A percentile compares a stretch with the other conserved stretches of the same genome.
Evolutionary conservation across 2,329 filamentous ascomycete species (phyloP).

Genomic region (Zalaria sp.): DNA sequence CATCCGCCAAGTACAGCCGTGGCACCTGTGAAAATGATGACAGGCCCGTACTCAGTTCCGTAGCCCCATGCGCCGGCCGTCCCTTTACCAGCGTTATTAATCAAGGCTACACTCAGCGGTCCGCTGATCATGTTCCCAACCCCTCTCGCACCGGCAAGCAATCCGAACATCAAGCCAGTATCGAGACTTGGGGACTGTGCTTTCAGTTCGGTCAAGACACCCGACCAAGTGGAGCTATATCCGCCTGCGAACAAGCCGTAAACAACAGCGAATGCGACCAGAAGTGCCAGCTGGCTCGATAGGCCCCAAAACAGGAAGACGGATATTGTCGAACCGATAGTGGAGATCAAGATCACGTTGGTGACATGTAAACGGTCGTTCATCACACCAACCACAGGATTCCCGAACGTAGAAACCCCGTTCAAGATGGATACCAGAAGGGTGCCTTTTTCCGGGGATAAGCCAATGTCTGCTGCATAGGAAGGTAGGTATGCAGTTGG

Average conservation of each 20-base stretch:
- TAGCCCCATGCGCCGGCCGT: not conserved
- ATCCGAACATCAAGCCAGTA: slow-evolving; percentile 33
- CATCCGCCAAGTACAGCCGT: not conserved
- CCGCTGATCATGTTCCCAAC: slow-evolving; percentile 38
- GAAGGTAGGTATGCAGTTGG: slow-evolving; percentile 28
- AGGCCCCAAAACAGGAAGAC: slow-evolving; percentile 32
- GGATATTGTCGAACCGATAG: slow-evolving; percentile 18
- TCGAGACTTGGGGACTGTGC: slow-evolving; percentile 18
- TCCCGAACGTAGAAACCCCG: slow-evolving; percentile 21
- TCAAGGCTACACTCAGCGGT: slow-evolving; percentile 15
- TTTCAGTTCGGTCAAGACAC: slow-evolving; percentile 11
- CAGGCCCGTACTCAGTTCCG: not conserved
- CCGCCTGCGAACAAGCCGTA: slow-evolving; percentile 29
- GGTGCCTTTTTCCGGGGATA: slow-evolving; percentile 19
- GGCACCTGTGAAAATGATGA: not conserved
- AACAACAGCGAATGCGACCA: slow-evolving; percentile 28
- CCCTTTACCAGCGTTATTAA: not conserved
- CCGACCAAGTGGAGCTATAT: slow-evolving; percentile 21
- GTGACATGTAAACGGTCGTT: slow-evolving; percentile 26
- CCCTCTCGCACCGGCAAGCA: slow-evolving; percentile 35
- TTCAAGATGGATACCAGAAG: slow-evolving; percentile 27
- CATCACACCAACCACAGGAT: slow-evolving; percentile 22
- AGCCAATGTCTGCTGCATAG: slow-evolving; percentile 23
- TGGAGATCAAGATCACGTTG: slow-evolving; percentile 22
- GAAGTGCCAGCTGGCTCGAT: slow-evolving; percentile 24